Conservation (phyloP, 257 asterid genomes). For the Fraxinus americana region DNA sequence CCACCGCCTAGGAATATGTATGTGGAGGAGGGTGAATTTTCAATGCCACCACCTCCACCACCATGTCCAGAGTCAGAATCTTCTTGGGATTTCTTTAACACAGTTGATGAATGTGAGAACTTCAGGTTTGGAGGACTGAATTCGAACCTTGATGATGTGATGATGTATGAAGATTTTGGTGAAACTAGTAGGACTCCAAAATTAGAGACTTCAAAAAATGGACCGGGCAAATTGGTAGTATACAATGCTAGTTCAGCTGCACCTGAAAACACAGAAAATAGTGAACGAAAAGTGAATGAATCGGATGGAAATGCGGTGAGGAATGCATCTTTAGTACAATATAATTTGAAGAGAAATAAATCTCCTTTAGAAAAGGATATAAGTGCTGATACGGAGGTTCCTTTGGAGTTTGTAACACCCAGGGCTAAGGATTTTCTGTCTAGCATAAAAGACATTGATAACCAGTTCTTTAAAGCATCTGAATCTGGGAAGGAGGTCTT, state of each 20-base stretch:
- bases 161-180: slow-evolving; percentile 34
- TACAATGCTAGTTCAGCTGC: slow-evolving; percentile 27
- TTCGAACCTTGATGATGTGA: slow-evolving; percentile 33
- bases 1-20: slow-evolving; percentile 48
- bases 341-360: slow-evolving; percentile 43
- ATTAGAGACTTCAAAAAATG: slow-evolving; percentile 32
- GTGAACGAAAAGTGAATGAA: slow-evolving; percentile 34
- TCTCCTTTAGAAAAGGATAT: slow-evolving; percentile 50
- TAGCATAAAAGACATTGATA: slow-evolving; percentile 89
- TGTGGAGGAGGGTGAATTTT: slow-evolving; percentile 67
- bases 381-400: slow-evolving; percentile 75
- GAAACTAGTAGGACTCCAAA: slow-evolving; percentile 41
- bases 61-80: slow-evolving; percentile 43
- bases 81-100: slow-evolving; percentile 93
- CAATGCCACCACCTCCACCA: slow-evolving; percentile 75
- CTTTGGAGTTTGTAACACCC: slow-evolving; percentile 88
- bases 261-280: slow-evolving; percentile 29
- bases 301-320: slow-evolving; percentile 30
- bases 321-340: slow-evolving; percentile 38
- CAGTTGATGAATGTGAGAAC: slow-evolving; percentile 42
- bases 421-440: slow-evolving; percentile 92
- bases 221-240: slow-evolving; percentile 31
- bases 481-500: slow-evolving; percentile 94
- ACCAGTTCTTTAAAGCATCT: slow-evolving; percentile 92
- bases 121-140: slow-evolving; percentile 26